Percentiles rank a stretch among this genome's conserved stretches.
Conservation (phyloP, 768 basidiomycete species). For the Lyophyllum decastes region DNA sequence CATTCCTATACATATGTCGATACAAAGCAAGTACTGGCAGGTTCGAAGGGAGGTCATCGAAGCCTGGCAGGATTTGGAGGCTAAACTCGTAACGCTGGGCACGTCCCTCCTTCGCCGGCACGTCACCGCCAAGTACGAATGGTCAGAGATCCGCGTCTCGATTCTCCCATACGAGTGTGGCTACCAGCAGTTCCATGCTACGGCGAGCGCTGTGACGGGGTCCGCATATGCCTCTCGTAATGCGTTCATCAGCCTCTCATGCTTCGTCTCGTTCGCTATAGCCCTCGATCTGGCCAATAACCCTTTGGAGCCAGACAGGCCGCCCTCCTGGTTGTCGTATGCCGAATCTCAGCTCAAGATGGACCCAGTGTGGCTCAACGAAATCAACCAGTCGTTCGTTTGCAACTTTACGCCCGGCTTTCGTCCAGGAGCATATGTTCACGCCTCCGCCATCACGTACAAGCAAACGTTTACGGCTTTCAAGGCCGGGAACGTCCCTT, state of each 20-base stretch:
- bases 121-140: background rate
- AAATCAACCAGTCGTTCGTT: background rate
- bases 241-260: background rate
- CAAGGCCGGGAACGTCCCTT: background rate
- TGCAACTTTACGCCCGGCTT: background rate
- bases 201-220: background rate
- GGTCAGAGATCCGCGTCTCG: background rate
- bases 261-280: constrained; percentile 7
- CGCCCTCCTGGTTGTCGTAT: constrained; percentile 1
- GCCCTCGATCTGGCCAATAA: background rate
- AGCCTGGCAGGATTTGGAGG: background rate
- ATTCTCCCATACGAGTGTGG: background rate
- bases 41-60: no score
- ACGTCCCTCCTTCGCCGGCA: background rate
- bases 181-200: background rate
- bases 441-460: no score
- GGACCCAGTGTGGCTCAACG: background rate
- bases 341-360: background rate
- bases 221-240: background rate
- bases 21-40: no score
- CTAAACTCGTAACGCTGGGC: background rate
- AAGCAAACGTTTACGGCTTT: background rate
- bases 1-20: background rate
- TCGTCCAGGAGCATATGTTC: background rate
- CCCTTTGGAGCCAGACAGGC: background rate